Base-by-base conservation (phyloP, 495 filamentous ascomycete species). In the Platismatia glauca region DNA sequence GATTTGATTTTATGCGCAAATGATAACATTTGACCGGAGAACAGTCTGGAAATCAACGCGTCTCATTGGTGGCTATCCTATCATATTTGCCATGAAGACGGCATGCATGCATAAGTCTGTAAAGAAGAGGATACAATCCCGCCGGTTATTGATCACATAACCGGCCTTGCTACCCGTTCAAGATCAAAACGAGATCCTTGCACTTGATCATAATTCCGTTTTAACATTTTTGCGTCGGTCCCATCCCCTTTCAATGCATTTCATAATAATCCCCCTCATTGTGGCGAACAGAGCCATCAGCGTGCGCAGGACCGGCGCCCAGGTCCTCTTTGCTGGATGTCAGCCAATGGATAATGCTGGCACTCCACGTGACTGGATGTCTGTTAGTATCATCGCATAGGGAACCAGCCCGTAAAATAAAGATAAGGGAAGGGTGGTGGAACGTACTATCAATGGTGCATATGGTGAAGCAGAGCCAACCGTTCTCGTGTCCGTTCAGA, bases 371-470 rank as follows among this genome's bases (percentile, higher is more conserved):
- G 0, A 73, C 72, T 74, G 41, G 60, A 33, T 8, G 46, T 31
- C 16, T 2, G 52, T 71, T 55, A 67, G 62, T 41, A 55, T 24
- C 35, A 8, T 50, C 9, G 7, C 22, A 4, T 9, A 13, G 24
- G 9, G 9, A 18, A 29, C 22, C 13, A 50, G 24, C 44, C 22
- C 27, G 33, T 35, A n/a, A n/a, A n/a, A n/a, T n/a, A n/a, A 8
- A 11, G 27, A 18, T 12, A 24, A 35, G 22, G 24, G 8, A 48
- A 20, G 27, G 8, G 18, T 22, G 11, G 39, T 41, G 43, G 58
- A 27, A 61, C 73, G 24, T 66, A 76, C 74, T 68, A 59, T 77
- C 74, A 29, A 72, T 38, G 1, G 69, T 71, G 57, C 74, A 77
- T 13, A 72, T 64, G 7, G 65, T 66, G 41, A 74, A 71, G 57